Evolutionary conservation across 805 yeast species (phyloP), one percentile per base, ranked within the genome.

Genomic region (Candida chilensis): DNA sequence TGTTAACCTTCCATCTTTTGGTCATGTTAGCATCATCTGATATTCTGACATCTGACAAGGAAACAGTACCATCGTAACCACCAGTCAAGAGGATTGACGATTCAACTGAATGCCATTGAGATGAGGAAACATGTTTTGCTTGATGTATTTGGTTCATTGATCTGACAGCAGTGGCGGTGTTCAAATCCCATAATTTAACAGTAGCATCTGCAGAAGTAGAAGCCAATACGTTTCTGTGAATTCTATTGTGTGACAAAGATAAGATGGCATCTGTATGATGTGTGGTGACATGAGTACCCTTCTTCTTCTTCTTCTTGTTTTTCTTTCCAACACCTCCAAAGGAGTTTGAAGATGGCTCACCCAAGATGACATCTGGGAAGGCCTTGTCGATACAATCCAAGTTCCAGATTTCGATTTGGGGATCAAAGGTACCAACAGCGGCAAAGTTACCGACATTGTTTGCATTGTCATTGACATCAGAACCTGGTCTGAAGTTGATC

Each of bases 401-500:
- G 55, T 92, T 87, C 97, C 97, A 92, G 37, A 92, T 71, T 59
- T 92, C 98, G 54, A 92, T 90, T 49, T 83, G 94, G 24, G 98
- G 98, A 44, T 90, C 97, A 52, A 92, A 90, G 2, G 97, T 84
- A 50, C 97, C 97, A 40, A 92, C 66, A 10, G 98, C 98, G 2
- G 94, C 97, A 56, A 85, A 87, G 56, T 87, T 92, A 8, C 94
- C 96, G 18, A 76, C 58, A 37, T 74, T 70, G 19, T 55, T 54
- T 3, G 48, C 40, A 15, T 57, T 58, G 25, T 60, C 61, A 20
- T 62, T 60, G 17, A 27, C 30, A 10, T 55, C 42, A 14, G 54
- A 60, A 10, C 65, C 71, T 19, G 94, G 90, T 37, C 64, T 68
- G 52, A 70, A 82, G 53, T 85, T 82, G 38, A 92, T 54, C 97